Percentiles rank a stretch among this genome's conserved stretches.
These are phyloP conservation scores for Lenzites betulinus DNA, from an alignment of 768 basidiomycete genomes.

Conservation along the genomic window DNA sequence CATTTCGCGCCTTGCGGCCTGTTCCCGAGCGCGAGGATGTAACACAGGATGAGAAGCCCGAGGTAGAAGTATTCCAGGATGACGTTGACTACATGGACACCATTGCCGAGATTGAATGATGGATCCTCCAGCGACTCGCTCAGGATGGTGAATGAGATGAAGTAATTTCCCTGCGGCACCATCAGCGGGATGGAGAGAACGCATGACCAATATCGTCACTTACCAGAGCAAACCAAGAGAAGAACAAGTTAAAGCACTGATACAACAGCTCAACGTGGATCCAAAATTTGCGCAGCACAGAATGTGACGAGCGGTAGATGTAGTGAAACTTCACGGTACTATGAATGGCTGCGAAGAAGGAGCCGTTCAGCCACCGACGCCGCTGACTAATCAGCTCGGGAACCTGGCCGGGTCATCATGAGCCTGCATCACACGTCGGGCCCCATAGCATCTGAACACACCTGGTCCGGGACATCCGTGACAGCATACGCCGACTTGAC, in stretches of 20 bases:
- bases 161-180: conserved; percentile 73
- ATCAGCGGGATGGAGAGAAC: background rate
- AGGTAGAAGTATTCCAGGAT: conserved; percentile 87
- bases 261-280: conserved; percentile 94
- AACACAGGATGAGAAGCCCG: conserved; percentile 84
- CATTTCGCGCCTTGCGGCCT: conserved; percentile 88
- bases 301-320: conserved; percentile 88
- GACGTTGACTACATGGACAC: conserved; percentile 72
- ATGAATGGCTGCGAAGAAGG: conserved; percentile 97
- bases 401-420: conserved; percentile 45
- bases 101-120: conserved; percentile 49
- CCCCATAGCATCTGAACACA: conserved; percentile 26
- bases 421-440: background rate
- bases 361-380: conserved; percentile 95
- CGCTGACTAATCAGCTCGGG: conserved; percentile 95
- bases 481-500: conserved; percentile 93
- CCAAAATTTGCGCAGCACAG: conserved; percentile 84
- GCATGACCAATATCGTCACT: conserved; percentile 21
- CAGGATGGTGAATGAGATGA: conserved; percentile 84
- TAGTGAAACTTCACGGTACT: conserved; percentile 92
- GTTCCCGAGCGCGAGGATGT: conserved; percentile 87
- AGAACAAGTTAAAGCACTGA: conserved; percentile 86
- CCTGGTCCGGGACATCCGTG: conserved; percentile 92
- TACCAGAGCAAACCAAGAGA: conserved; percentile 88
- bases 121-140: conserved; percentile 72